A percentile compares a stretch with the other conserved stretches of the same genome.
Evolutionary conservation across 768 basidiomycete species (phyloP).

Genomic region (Lenzites betulinus): DNA sequence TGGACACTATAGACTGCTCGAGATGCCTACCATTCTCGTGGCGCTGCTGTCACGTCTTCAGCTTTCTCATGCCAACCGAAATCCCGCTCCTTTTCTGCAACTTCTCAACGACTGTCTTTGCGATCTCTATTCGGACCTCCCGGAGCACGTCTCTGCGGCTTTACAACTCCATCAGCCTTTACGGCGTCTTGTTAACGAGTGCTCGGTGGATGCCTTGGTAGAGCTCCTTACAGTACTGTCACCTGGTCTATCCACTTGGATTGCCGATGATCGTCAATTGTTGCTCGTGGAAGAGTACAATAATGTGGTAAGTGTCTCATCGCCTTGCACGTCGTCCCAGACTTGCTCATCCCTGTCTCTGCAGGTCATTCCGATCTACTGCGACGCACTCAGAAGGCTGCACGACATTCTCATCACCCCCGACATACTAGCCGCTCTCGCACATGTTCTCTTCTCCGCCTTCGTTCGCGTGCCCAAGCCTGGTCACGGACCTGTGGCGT

Average conservation of each 20-base stretch:
- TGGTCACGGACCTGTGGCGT: slow-evolving; percentile 52
- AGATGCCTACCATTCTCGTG: slow-evolving; percentile 1
- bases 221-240: slow-evolving; percentile 33
- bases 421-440: slow-evolving; percentile 42
- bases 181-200: background rate
- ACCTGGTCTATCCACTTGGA: slow-evolving; percentile 50
- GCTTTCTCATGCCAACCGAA: background rate
- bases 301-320: slow-evolving; percentile 41
- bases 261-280: slow-evolving; percentile 45
- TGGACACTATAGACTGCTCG: background rate
- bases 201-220: background rate
- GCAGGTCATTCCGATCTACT: slow-evolving; percentile 42
- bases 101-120: slow-evolving; percentile 8
- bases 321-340: too few species aligned
- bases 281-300: slow-evolving; percentile 49
- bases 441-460: slow-evolving; percentile 51
- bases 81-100: background rate
- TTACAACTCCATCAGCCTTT: background rate
- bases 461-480: slow-evolving; percentile 51
- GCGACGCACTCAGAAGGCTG: slow-evolving; percentile 43
- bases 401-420: slow-evolving; percentile 41
- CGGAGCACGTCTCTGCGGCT: background rate
- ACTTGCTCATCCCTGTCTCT: background rate
- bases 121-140: slow-evolving; percentile 6
- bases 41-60: slow-evolving; percentile 5